These are phyloP conservation scores for Mucuna pruriens DNA, from an alignment of 306 rosid species.

Conservation along the genomic window DNA sequence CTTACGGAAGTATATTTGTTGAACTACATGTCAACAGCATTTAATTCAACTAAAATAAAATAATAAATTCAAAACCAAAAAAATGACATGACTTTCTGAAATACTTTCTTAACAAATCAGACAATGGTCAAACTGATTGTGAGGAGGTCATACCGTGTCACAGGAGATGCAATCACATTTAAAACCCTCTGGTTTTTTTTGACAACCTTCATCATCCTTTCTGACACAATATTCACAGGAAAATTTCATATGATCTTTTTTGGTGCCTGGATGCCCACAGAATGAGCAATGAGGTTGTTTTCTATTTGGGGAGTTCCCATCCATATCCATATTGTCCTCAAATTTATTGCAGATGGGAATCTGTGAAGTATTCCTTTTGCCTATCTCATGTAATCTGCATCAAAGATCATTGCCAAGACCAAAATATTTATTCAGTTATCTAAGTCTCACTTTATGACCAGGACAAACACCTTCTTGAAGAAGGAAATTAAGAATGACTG, in stretches of 20 bases:
- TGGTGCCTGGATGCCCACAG: slow-evolving; percentile 97
- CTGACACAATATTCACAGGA: slow-evolving; percentile 64
- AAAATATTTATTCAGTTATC: background rate
- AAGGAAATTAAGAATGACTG: slow-evolving; percentile 1
- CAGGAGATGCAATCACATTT: slow-evolving; percentile 82
- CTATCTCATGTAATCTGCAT: slow-evolving; percentile 77
- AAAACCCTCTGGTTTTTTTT: slow-evolving; percentile 69
- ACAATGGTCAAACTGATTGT: background rate
- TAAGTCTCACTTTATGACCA: slow-evolving; percentile 10
- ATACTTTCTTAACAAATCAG: slow-evolving; percentile 18
- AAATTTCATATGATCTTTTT: slow-evolving; percentile 61
- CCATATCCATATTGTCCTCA: slow-evolving; percentile 48
- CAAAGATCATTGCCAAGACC: slow-evolving; percentile 31
- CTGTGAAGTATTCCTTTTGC: slow-evolving; percentile 54
- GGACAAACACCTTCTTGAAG: background rate
- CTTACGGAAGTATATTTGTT: background rate
- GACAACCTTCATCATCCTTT: slow-evolving; percentile 62
- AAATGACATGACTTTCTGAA: background rate
- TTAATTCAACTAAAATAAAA: background rate
- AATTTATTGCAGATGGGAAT: slow-evolving; percentile 43
- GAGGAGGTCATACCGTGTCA: slow-evolving; percentile 54
- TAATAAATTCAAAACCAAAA: slow-evolving; percentile 6
- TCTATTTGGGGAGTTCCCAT: slow-evolving; percentile 47
- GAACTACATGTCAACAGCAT: slow-evolving; percentile 9
- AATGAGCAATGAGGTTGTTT: slow-evolving; percentile 81